phyloP scores from a whole-genome alignment of 1,284 basidiomycete genomes.

The Anthracocystis panici-leucophaei region DNA sequence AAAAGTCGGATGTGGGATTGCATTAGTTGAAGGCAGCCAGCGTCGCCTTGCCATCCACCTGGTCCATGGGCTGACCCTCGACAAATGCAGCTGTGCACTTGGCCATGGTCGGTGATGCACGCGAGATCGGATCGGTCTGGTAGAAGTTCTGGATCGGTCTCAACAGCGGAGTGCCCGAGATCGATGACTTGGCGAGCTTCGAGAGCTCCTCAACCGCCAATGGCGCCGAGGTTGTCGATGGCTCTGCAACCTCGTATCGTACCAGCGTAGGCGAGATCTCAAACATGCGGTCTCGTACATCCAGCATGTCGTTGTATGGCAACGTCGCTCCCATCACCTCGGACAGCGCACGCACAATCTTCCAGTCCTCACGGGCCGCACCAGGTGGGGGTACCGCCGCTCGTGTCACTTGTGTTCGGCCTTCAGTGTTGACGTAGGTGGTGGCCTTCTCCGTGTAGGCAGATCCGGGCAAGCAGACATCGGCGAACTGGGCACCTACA shows the following conservation, averaged over 20 bases:
- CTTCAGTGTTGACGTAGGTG: slow-evolving; percentile 98
- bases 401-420: slow-evolving; percentile 88
- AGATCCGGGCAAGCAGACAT: slow-evolving; percentile 90
- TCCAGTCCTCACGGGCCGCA: slow-evolving; percentile 97
- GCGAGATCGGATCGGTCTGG: slow-evolving; percentile 83
- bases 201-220: slow-evolving; percentile 59
- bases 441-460: slow-evolving; percentile 96
- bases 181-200: slow-evolving; percentile 41
- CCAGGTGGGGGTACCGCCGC: slow-evolving; percentile 95
- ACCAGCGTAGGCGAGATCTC: slow-evolving; percentile 92
- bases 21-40: slow-evolving; percentile 41
- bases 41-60: slow-evolving; percentile 49
- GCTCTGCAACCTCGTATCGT: slow-evolving; percentile 87
- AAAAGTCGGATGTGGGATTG: not conserved
- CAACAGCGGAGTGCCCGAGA: slow-evolving; percentile 74
- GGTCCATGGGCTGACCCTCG: slow-evolving; percentile 48
- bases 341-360: slow-evolving; percentile 94
- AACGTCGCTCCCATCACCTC: slow-evolving; percentile 84
- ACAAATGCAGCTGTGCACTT: slow-evolving; percentile 61
- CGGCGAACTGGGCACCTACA: slow-evolving; percentile 93
- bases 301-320: slow-evolving; percentile 91
- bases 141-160: slow-evolving; percentile 95
- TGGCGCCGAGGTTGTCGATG: slow-evolving; percentile 73
- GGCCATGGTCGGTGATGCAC: slow-evolving; percentile 71
- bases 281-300: slow-evolving; percentile 93